phyloP scores from a whole-genome alignment of 805 yeast species.

The Kodamaea leandrae region DNA sequence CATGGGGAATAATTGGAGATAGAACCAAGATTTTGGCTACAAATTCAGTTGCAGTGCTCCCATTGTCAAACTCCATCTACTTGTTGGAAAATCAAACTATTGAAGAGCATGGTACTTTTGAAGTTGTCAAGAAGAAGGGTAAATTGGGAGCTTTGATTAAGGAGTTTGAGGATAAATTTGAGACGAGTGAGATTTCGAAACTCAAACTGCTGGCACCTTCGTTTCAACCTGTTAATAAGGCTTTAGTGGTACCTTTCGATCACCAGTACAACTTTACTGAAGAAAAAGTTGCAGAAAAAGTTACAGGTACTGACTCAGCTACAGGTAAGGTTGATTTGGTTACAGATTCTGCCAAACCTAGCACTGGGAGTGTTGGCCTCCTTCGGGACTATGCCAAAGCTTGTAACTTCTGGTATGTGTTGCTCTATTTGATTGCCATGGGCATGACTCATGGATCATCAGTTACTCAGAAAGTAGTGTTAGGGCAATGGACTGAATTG shows the following conservation, averaged over 20 bases:
- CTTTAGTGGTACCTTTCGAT: constrained; percentile 23
- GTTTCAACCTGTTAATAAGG: too few species aligned
- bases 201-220: too few species aligned
- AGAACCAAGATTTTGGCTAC: constrained; percentile 41
- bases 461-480: constrained; percentile 53
- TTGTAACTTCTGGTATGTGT: constrained; percentile 30
- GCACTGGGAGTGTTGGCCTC: constrained; percentile 58
- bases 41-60: constrained; percentile 35
- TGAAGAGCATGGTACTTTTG: constrained; percentile 24
- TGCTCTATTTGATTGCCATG: constrained; percentile 39
- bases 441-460: constrained; percentile 20
- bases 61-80: constrained; percentile 32
- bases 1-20: constrained; percentile 29
- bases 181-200: too few species aligned
- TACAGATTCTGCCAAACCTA: constrained; percentile 41
- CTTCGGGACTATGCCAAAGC: constrained; percentile 55
- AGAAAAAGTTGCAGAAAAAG: constrained; percentile 12
- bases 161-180: too few species aligned
- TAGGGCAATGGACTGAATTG: constrained; percentile 70
- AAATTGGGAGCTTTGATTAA: constrained; percentile 21
- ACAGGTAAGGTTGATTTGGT: constrained; percentile 14
- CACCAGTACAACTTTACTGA: constrained; percentile 22
- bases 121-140: constrained; percentile 17
- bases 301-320: constrained; percentile 8
- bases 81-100: constrained; percentile 29